These are phyloP conservation scores for Mycotypha africana DNA, from an alignment of 371 early-diverging fungal species.

Conservation along the genomic window DNA sequence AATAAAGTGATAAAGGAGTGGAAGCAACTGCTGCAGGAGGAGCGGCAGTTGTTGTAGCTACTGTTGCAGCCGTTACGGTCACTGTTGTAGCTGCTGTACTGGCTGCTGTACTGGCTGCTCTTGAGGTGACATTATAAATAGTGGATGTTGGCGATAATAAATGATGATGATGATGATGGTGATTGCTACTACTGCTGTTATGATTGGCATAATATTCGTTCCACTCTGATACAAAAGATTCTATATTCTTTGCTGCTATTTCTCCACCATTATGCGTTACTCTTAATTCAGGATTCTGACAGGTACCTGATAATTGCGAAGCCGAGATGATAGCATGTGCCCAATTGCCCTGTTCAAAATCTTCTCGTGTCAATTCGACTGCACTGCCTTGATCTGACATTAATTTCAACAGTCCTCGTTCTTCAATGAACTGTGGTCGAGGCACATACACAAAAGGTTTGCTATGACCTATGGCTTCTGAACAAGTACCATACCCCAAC, in stretches of 20 bases:
- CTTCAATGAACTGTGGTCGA: slow-evolving; percentile 77
- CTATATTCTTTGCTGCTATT: slow-evolving; percentile 43
- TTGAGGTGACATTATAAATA: background rate
- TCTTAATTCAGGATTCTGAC: slow-evolving; percentile 25
- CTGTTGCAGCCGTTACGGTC: no score
- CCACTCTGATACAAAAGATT: slow-evolving; percentile 44
- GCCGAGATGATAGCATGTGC: slow-evolving; percentile 38
- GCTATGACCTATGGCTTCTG: slow-evolving; percentile 70
- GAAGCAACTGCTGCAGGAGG: no score
- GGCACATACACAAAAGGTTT: slow-evolving; percentile 75
- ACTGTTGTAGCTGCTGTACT: background rate
- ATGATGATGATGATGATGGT: background rate
- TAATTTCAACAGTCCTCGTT: slow-evolving; percentile 61
- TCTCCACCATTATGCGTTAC: slow-evolving; percentile 55
- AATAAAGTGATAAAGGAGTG: no score
- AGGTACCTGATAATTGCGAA: slow-evolving; percentile 28
- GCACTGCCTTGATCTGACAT: slow-evolving; percentile 62
- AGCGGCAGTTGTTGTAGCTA: no score
- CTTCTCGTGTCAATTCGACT: slow-evolving; percentile 55
- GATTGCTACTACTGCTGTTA: no score
- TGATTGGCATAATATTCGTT: slow-evolving; percentile 1
- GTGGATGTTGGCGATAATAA: background rate
- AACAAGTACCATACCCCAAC: slow-evolving; percentile 78
- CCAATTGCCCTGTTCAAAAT: slow-evolving; percentile 63
- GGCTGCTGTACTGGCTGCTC: no score